Conservation (phyloP, 495 filamentous ascomycete genomes). For the Aspergillus hancockii region DNA sequence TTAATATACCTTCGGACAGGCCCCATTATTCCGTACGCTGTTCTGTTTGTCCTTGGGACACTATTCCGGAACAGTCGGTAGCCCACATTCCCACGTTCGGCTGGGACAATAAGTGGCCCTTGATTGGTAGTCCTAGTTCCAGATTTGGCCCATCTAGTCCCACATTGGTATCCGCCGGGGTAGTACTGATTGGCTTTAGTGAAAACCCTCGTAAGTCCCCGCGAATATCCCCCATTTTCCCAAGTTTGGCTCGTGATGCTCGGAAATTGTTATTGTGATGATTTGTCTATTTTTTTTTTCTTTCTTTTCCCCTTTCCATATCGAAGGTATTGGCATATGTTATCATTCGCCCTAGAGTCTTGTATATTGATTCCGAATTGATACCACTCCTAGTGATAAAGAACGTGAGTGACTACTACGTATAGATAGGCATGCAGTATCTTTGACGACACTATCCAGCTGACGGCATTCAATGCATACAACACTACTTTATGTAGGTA, state of each 20-base stretch:
- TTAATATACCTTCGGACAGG: not conserved
- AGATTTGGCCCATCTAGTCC: constrained; percentile 8
- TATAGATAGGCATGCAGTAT: not conserved
- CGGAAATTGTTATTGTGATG: not conserved
- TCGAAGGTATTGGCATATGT: not conserved
- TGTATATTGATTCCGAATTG: too few relatives aligned
- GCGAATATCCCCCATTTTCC: not conserved
- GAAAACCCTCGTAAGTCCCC: not conserved
- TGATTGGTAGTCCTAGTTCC: not conserved
- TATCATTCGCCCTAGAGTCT: too few relatives aligned
- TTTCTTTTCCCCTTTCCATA: not conserved
- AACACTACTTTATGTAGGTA: not conserved
- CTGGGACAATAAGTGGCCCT: not conserved
- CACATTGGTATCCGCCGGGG: constrained; percentile 20
- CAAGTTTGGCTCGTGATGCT: constrained; percentile 18
- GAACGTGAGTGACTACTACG: not conserved
- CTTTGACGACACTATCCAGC: too few relatives aligned
- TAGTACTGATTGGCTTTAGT: constrained; percentile 15
- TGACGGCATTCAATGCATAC: not conserved
- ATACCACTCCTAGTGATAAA: not conserved
- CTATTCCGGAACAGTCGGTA: constrained; percentile 1
- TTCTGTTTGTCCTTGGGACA: not conserved
- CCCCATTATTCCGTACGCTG: not conserved
- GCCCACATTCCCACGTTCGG: not conserved
- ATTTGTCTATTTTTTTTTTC: not conserved